A percentile compares a stretch with the other conserved stretches of the same genome.
Conservation (phyloP, 2,329 filamentous ascomycete genomes). For the Dactylella cylindrospora region DNA sequence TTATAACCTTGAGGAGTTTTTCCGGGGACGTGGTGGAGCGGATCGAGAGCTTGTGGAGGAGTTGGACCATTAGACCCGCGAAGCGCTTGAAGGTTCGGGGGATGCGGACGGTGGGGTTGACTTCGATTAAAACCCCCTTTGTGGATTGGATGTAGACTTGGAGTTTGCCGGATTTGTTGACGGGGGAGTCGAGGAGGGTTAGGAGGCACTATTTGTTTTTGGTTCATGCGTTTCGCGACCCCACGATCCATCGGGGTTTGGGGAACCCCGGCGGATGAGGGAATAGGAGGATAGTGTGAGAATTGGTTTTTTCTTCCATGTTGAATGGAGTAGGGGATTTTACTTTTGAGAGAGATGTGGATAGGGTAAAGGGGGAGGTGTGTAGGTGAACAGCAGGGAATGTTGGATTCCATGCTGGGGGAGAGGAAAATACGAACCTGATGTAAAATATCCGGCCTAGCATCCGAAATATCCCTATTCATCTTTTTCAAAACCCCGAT, state of each 20-base stretch:
- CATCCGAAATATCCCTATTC: constrained; percentile 97
- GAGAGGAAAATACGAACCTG: constrained; percentile 66
- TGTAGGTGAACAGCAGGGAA: constrained; percentile 15
- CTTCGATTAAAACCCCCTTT: constrained; percentile 95
- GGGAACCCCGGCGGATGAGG: constrained; percentile 16
- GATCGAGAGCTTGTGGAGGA: constrained; percentile 92
- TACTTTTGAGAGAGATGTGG: neutral
- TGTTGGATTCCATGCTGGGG: constrained; percentile 45
- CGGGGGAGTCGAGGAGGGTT: constrained; percentile 92
- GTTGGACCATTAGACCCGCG: constrained; percentile 96
- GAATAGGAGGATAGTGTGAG: constrained; percentile 14
- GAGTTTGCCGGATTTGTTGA: constrained; percentile 96
- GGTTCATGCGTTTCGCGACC: constrained; percentile 31
- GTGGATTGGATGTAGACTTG: constrained; percentile 99
- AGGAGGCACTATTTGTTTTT: constrained; percentile 73
- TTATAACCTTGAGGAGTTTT: constrained; percentile 95
- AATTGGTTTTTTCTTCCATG: constrained; percentile 37
- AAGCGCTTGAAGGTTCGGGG: constrained; percentile 99
- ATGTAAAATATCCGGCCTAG: constrained; percentile 94
- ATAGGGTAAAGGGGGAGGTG: neutral
- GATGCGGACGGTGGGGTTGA: constrained; percentile 96
- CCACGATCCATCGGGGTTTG: constrained; percentile 16
- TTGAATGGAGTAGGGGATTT: constrained; percentile 41
- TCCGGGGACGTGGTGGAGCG: constrained; percentile 95
- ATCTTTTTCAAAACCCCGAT: constrained; percentile 99